Evolutionary conservation across 2,329 filamentous ascomycete genomes (phyloP), one percentile per base, ranked within the genome.

Genomic region (Boeremia exigua): DNA sequence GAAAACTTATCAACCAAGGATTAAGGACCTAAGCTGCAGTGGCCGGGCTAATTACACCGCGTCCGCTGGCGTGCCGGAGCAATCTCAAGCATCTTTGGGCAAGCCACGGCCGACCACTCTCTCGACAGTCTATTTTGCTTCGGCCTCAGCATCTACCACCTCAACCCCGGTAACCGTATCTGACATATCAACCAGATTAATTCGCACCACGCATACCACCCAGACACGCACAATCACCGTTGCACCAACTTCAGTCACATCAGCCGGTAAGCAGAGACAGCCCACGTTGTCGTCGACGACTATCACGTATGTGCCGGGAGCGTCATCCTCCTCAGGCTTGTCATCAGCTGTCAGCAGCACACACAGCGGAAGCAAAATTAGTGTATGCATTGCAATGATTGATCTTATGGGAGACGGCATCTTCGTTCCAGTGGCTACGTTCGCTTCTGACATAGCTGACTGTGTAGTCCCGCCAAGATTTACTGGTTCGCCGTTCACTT

Each of bases 11-110:
- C 42, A 60, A 48, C 59, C 62, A 29, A 58, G 61, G 1, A 66
- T 70, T 25, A 56, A 46, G n/a, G 52, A 69, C 23, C 14, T 70
- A 44, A 63, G 58, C 27, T 71, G 69, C 25, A 30, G 25, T 14
- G 10, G 2, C 6, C 33, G 9, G 11, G 19, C 28, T 5, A 36
- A 30, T 4, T 4, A 14, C 11, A 39, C 33, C 33, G 8, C 27
- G 1, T 25, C 48, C 6, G 14, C 14, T n/a, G 14, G 15, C 11
- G 4, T 12, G 2, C 4, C 4, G 11, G 12, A 12, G 2, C 2
- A 4, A 27, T 37, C 15, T 3, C 23, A 10, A 6, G 7, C 9
- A 2, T n/a, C 32, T 19, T 4, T 8, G n/a, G 19, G 17, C 12
- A 17, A 46, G 23, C 28, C 36, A 5, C 19, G 12, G 28, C 19